Conservation (phyloP, 2,329 filamentous ascomycete genomes). For the Curvularia verruculosa region DNA sequence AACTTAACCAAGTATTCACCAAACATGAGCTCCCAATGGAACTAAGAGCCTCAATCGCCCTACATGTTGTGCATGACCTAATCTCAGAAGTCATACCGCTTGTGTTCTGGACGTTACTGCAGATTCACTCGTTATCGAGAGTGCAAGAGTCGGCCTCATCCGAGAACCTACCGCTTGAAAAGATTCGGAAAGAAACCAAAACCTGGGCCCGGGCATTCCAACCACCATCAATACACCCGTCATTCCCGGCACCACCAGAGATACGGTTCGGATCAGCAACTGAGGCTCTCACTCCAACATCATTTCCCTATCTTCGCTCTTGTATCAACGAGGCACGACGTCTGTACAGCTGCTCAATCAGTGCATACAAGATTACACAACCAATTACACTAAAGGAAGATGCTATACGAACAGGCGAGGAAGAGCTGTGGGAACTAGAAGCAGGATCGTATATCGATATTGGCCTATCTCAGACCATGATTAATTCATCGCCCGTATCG, state of each 20-base stretch:
- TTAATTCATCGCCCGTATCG: slow-evolving; percentile 38
- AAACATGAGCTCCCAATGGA: slow-evolving; percentile 35
- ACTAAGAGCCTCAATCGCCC: slow-evolving; percentile 39
- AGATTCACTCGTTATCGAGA: slow-evolving; percentile 32
- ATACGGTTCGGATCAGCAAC: slow-evolving; percentile 31
- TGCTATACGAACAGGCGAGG: slow-evolving; percentile 17
- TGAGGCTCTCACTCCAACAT: slow-evolving; percentile 14
- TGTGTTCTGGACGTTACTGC: slow-evolving; percentile 43
- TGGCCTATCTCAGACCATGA: slow-evolving; percentile 38
- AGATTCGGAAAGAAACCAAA: slow-evolving; percentile 38
- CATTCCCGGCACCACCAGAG: slow-evolving; percentile 44
- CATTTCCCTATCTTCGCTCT: slow-evolving; percentile 38
- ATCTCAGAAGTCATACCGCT: slow-evolving; percentile 40
- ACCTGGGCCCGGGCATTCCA: slow-evolving; percentile 41
- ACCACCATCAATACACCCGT: slow-evolving; percentile 45
- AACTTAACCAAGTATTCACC: slow-evolving; percentile 40
- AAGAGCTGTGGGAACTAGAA: slow-evolving; percentile 38
- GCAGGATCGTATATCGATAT: slow-evolving; percentile 37
- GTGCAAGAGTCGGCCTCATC: slow-evolving; percentile 5
- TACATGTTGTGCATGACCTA: slow-evolving; percentile 39
- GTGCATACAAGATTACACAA: slow-evolving; percentile 28
- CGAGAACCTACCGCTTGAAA: slow-evolving; percentile 26
- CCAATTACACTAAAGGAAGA: slow-evolving; percentile 32
- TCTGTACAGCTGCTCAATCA: slow-evolving; percentile 35
- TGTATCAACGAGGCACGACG: slow-evolving; percentile 42